Percentiles rank a stretch among this genome's conserved stretches.
phyloP scores from a whole-genome alignment of 2,329 filamentous ascomycete genomes.

The Ambrosiella xylebori region DNA sequence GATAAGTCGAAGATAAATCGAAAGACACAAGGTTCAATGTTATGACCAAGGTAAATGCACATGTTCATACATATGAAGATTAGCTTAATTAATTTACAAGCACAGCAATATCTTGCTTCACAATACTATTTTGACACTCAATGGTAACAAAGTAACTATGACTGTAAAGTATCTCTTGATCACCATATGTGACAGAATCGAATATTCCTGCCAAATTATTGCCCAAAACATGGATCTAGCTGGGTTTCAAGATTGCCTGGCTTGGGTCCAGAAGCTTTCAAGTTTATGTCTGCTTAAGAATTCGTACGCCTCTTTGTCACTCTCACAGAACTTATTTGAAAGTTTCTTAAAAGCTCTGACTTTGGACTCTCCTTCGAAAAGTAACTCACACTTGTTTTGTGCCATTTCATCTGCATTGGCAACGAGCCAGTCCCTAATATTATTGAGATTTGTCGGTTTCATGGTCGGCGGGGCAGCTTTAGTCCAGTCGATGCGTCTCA shows the following conservation, averaged over 20 bases:
- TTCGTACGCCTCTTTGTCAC: conserved; percentile 74
- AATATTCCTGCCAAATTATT: too few relatives aligned
- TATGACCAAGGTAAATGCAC: background rate
- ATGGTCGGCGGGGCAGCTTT: conserved; percentile 61
- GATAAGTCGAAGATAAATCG: too few relatives aligned
- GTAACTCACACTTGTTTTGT: conserved; percentile 60
- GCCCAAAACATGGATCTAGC: too few relatives aligned
- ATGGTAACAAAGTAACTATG: background rate
- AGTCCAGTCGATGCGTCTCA: conserved; percentile 86
- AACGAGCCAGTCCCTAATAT: conserved; percentile 57
- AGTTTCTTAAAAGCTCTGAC: conserved; percentile 68
- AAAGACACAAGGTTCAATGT: background rate
- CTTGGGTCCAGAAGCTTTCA: conserved; percentile 66
- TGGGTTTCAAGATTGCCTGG: conserved; percentile 1
- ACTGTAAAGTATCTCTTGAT: too few relatives aligned
- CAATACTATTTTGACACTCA: background rate
- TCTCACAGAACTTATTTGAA: conserved; percentile 81
- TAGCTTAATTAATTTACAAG: background rate
- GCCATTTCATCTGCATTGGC: conserved; percentile 69
- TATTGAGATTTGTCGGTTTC: conserved; percentile 41
- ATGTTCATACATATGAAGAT: background rate
- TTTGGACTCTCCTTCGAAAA: conserved; percentile 87
- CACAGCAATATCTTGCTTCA: background rate
- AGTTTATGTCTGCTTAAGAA: conserved; percentile 65
- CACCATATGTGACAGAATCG: too few relatives aligned